phyloP scores from a whole-genome alignment of 257 asterid genomes.

The Prunella vulgaris region DNA sequence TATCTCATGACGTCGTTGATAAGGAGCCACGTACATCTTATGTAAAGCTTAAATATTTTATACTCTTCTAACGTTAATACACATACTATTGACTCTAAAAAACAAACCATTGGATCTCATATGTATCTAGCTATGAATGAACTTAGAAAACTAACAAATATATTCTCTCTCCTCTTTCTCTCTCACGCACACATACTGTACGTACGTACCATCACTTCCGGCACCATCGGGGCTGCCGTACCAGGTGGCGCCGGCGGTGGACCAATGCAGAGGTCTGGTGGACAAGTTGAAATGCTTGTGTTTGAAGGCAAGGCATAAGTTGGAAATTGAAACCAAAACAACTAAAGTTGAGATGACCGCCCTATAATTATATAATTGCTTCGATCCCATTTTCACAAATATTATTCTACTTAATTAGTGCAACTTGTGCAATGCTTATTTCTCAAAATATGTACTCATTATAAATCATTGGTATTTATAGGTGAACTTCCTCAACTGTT shows the following conservation, averaged over 20 bases:
- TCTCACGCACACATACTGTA: no score
- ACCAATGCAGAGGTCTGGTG: slow-evolving; percentile 32
- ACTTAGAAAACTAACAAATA: no score
- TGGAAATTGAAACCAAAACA: slow-evolving; percentile 19
- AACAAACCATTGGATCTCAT: no score
- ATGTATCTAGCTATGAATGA: no score
- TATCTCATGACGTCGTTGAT: no score
- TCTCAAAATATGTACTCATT: not conserved
- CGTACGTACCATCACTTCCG: slow-evolving; percentile 58
- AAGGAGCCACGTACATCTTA: no score
- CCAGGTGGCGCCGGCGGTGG: slow-evolving; percentile 66
- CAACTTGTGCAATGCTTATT: not conserved
- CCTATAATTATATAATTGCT: not conserved
- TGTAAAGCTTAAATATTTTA: no score
- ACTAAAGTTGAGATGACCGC: slow-evolving; percentile 12
- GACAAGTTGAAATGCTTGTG: slow-evolving; percentile 36
- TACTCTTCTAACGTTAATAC: no score
- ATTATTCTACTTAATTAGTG: not conserved
- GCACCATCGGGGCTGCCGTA: slow-evolving; percentile 69
- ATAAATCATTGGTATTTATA: slow-evolving; percentile 18
- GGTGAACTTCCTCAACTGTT: slow-evolving; percentile 4
- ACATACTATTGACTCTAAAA: no score
- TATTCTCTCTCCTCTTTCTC: no score
- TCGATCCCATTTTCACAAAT: not conserved
- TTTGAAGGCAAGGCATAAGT: slow-evolving; percentile 26